Base-by-base conservation (phyloP, 441 rosid genomes). In the Arabidopsis hybrid region DNA sequence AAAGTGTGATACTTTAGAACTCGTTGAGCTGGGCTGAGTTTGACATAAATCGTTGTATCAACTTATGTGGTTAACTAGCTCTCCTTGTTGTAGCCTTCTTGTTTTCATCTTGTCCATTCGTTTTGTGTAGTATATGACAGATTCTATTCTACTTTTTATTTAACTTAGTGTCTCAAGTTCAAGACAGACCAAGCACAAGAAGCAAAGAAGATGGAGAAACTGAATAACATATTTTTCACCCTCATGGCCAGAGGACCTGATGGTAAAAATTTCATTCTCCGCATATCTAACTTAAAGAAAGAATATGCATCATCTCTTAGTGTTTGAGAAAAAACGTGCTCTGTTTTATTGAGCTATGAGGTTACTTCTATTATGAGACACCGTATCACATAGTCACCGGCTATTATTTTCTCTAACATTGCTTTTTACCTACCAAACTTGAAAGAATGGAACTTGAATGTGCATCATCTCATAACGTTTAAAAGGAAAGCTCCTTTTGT, bases 101-200 rank as follows among this genome's bases (percentile, higher is more conserved):
- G 60, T 65, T 65, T 36, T 66, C 38, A 40, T 66, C 39, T 6
- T n/a, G 12, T 45, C 39, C 6, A 18, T 34, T 43, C 3, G 9
- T 10, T 57, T 8, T 17, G 7, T 46, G 32, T 26, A 26, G 65
- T 35, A 59, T 59, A 26, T 62, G 60, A 63, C 55, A 8, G 26
- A 36, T 45, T 16, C 43, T 4, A 0, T 56, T 46, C 26, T 26
- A 31, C 31, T 50, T 47, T 72, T 51, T 58, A 17, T 58, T 66
- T 26, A 72, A 26, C 47, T 26, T 77, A 89, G 99, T 91, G 97
- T 83, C 95, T 95, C 74, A 95, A 95, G 84, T 95, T 95, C 81
- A 95, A 95, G 87, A 95, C 97, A 16, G 96, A 92, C 83, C 94
- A 92, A 83, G 96, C 94, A 69, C 97, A 95, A 78, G 97, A 91